A percentile compares a stretch with the other conserved stretches of the same genome.
phyloP scores from a whole-genome alignment of 768 basidiomycete genomes.

The Hericium alpestre region DNA sequence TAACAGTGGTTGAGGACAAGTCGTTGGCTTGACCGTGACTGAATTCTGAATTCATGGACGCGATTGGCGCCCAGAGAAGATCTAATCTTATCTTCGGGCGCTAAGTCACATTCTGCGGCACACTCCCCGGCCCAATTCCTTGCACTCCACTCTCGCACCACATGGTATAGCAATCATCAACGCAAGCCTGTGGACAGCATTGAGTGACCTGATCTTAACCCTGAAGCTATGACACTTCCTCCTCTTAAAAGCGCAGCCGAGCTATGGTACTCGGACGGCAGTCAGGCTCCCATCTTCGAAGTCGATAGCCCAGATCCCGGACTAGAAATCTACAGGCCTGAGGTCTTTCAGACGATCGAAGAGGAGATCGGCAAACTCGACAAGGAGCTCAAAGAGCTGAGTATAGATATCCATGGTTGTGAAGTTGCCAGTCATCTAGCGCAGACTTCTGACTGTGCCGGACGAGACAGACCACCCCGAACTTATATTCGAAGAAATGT shows the following conservation, averaged over 20 bases:
- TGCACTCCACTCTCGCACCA: not conserved
- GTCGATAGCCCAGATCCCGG: conserved; percentile 7
- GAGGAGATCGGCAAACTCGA: conserved; percentile 42
- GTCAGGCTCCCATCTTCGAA: conserved; percentile 2
- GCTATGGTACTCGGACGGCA: conserved; percentile 8
- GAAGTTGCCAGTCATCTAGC: conserved; percentile 4
- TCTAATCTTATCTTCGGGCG: not conserved
- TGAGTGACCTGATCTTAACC: no score
- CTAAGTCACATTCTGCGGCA: not conserved
- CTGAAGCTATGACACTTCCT: not conserved
- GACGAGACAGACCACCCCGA: conserved; percentile 52
- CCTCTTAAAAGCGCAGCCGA: not conserved
- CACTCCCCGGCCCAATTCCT: not conserved
- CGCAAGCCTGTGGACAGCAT: not conserved
- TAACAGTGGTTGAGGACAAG: no score
- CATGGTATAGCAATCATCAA: not conserved
- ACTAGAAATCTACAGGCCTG: conserved; percentile 8
- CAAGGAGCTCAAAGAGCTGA: conserved; percentile 45
- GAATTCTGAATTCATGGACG: no score
- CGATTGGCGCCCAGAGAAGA: not conserved
- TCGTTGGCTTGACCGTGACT: no score
- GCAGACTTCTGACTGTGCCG: not conserved
- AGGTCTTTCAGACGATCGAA: conserved; percentile 22
- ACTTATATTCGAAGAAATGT: conserved; percentile 59
- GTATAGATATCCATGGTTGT: conserved; percentile 63